Evolutionary conservation across 352 stramenopile species (phyloP), one percentile per base, ranked within the genome.

Genomic region (Phytophthora vignae): DNA sequence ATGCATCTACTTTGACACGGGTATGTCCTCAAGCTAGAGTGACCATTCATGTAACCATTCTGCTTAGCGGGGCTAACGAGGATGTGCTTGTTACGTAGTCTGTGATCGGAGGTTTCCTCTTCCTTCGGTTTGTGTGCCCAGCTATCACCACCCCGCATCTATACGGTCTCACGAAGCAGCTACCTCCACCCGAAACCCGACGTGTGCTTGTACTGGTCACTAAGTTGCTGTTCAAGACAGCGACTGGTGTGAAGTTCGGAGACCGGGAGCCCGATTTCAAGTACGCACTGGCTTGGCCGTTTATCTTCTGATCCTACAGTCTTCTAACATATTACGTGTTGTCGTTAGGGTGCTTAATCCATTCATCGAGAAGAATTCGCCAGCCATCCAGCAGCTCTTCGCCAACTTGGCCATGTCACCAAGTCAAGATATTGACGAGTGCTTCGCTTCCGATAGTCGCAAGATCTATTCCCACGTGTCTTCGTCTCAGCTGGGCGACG

Each of bases 181-280:
- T 92, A 21, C 87, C 90, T 5, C 74, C 71, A 14, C 75, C 87
- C 0, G 85, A 93, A 58, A 94, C 86, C 0, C 81, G 90, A n/a
- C 85, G 88, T 44, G 82, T 95, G 27, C 82, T 97, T n/a, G 90
- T 97, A 22, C 77, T 96, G 0, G 77, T 97, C 44, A 96, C 89
- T 0, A 97, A 97, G 52, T 55, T 97, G n/a, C 62, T 97, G 10
- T 96, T 96, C 67, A 97, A 97, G 71, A 95, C 88, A 5, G 90
- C 90, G 29, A 97, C 88, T 6, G 91, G 83, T 12, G 90, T 97
- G 42, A 82, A 92, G 50, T 97, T 97, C 69, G 89, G 87, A 55
- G 89, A 96, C 14, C 78, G 88, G 27, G 90, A 97, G 63, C 79
- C 90, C 2, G 84, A 96, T 67, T 83, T 96, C 60, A 83, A 88